Base-by-base conservation (phyloP, 1,284 basidiomycete genomes). In the Sporisorium iseilematis-ciliati region DNA sequence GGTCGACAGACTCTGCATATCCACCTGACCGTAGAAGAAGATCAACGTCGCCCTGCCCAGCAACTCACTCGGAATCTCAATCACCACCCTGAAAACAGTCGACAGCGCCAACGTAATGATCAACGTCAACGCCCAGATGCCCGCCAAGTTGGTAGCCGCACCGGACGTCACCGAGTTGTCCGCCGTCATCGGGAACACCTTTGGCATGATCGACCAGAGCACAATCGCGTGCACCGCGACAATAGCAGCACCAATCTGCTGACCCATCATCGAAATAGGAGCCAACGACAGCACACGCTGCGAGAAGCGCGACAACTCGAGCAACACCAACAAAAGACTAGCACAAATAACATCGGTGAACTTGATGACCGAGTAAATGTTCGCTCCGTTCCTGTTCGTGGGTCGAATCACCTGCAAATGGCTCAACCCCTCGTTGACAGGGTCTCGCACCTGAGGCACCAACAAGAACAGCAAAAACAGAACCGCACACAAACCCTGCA, bases 21-120 rank as follows among this genome's bases (percentile, higher is more conserved):
- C 60, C 8, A 71, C 73, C 56, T 76, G 67, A 3, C 73, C 73
- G 38, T 67, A 76, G 55, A 76, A 71, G 26, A 68, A 60, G 52
- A 76, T 71, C 26, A 76, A 61, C 21, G 63, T 62, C 1, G 68
- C 67, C n/a, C 73, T 52, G 10, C 73, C 73, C 7, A 76, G 50
- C 43, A 76, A 35, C 33, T 76, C 73, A 18, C 60, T 65, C 7
- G 73, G 73, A 25, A 76, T 67, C 58, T 76, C 73, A 31, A 76
- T 52, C 11, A 49, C 29, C 0, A 70, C 57, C 3, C 73, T 42
- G 45, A 71, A 71, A 7, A 69, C n/a, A 14, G 57, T 61, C 31
- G 64, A 54, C 4, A 76, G 54, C 20, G 61, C 64, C 23, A 76
- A 48, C 11, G 64, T 62, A 42, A 76, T 67, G 41, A 68, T 55